Percentiles rank a stretch among this genome's conserved stretches.
phyloP scores from a whole-genome alignment of 306 rosid species.

The Herpetospermum pedunculosum region DNA sequence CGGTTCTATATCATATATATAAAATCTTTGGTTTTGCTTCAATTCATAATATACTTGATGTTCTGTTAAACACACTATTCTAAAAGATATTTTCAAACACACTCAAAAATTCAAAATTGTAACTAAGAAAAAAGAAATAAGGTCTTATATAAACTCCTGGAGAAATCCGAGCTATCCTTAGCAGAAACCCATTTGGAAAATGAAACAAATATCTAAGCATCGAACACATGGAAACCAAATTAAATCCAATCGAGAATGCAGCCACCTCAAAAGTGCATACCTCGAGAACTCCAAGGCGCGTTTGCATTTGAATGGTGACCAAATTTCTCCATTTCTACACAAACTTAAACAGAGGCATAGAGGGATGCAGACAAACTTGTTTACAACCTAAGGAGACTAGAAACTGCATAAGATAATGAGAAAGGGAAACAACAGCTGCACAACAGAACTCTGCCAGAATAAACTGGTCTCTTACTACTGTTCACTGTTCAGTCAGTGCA shows the following conservation, averaged over 20 bases:
- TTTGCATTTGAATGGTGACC: not conserved
- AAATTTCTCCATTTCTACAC: not conserved
- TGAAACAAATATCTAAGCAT: not conserved
- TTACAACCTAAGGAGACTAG: not conserved
- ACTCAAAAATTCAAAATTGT: not conserved
- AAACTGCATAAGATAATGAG: not conserved
- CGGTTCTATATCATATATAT: not conserved
- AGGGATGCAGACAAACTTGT: not conserved
- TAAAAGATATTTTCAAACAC: not conserved
- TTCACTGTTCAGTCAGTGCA: not conserved
- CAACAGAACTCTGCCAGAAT: not conserved
- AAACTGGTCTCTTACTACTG: not conserved
- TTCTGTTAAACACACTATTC: not conserved
- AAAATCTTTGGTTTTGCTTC: not conserved
- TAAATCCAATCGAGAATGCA: not conserved
- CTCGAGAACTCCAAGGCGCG: not conserved
- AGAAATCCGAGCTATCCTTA: not conserved
- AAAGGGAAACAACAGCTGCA: not conserved
- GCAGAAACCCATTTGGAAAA: not conserved
- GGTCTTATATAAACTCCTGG: not conserved
- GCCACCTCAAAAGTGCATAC: not conserved
- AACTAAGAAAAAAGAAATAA: not conserved
- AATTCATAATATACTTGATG: not conserved
- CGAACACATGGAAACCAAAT: not conserved
- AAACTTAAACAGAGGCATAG: not conserved